phyloP scores from a whole-genome alignment of 2,329 filamentous ascomycete species.

The Byssochlamys sp. region DNA sequence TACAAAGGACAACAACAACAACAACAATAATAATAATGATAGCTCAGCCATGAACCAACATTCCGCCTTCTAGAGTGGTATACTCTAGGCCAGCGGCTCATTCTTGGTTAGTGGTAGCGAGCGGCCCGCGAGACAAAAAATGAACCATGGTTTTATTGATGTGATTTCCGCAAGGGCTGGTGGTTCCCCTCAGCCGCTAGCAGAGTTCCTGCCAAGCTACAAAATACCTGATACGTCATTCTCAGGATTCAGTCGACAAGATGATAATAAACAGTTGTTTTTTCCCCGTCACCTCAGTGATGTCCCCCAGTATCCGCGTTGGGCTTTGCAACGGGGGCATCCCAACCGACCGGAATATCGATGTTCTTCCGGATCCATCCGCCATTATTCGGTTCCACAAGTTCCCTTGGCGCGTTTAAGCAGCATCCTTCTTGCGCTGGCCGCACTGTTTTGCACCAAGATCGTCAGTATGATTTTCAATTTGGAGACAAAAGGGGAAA shows the following conservation, averaged over 20 bases:
- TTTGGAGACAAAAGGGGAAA: background rate
- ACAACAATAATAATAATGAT: too few relatives aligned
- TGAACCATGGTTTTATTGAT: background rate
- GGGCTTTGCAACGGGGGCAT: background rate
- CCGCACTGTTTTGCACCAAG: constrained; percentile 8
- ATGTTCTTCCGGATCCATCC: background rate
- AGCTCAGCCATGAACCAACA: background rate
- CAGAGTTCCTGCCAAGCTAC: background rate
- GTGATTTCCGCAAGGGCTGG: background rate
- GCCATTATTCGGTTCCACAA: background rate
- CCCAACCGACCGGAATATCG: background rate
- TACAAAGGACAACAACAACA: background rate
- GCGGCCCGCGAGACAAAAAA: background rate
- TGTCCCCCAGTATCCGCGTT: background rate
- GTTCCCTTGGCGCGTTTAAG: constrained; percentile 6
- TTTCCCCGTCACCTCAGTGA: background rate
- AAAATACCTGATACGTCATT: background rate
- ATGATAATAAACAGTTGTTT: background rate
- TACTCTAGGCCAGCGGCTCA: background rate
- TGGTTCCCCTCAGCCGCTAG: background rate
- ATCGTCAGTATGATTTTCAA: background rate
- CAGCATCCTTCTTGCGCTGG: constrained; percentile 19
- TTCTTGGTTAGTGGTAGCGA: background rate
- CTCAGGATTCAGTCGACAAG: background rate
- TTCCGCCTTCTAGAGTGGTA: too few relatives aligned